Evolutionary conservation across 1,284 basidiomycete species (phyloP).

Genomic region (Naganishia sp.): DNA sequence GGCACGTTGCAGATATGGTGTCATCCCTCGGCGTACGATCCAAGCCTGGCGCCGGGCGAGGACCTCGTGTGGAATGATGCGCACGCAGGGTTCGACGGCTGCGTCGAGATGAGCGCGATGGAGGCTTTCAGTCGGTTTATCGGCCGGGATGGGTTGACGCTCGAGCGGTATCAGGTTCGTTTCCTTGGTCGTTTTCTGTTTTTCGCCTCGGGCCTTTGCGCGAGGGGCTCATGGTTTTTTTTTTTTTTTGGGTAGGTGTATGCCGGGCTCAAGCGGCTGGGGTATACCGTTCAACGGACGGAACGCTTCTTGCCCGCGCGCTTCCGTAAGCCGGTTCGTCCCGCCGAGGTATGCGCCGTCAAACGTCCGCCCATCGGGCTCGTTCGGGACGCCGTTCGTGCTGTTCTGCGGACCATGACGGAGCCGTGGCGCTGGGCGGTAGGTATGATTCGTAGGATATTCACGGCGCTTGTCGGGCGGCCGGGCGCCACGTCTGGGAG

Average conservation of each 20-base stretch:
- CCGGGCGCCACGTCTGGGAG: constrained; percentile 12
- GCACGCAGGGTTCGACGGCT: constrained; percentile 68
- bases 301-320: constrained; percentile 45
- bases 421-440: not conserved
- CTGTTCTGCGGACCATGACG: not conserved
- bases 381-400: not conserved
- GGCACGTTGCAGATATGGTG: constrained; percentile 83
- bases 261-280: constrained; percentile 84
- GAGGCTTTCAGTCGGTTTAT: constrained; percentile 85
- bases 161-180: constrained; percentile 82
- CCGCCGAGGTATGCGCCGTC: no score
- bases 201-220: not conserved
- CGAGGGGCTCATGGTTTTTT: not conserved
- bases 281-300: constrained; percentile 77
- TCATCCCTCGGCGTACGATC: constrained; percentile 43
- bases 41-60: constrained; percentile 36
- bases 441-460: not conserved
- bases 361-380: no score
- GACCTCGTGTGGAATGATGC: constrained; percentile 41
- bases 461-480: not conserved
- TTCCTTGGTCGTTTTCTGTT: not conserved
- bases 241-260: constrained; percentile 66
- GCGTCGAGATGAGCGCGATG: constrained; percentile 91
- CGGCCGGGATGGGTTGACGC: constrained; percentile 69
- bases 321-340: constrained; percentile 20